These are phyloP conservation scores for Graphium sp. DNA, from an alignment of 2,329 filamentous ascomycete species.

Conservation along the genomic window DNA sequence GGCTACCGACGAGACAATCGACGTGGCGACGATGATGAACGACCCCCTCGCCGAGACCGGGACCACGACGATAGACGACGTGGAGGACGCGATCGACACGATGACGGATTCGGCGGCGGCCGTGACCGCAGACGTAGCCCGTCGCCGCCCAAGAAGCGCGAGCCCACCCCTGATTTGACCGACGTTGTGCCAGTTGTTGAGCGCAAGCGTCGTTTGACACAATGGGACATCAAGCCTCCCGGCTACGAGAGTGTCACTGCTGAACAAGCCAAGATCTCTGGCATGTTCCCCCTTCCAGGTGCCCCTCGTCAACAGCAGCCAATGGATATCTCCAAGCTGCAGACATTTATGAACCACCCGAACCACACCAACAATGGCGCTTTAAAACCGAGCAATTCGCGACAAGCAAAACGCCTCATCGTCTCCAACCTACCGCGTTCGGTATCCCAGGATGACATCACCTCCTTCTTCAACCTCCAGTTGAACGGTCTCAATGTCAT, in stretches of 20 bases:
- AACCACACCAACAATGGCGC: conserved; percentile 52
- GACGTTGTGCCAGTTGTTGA: conserved; percentile 68
- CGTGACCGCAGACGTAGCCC: conserved; percentile 50
- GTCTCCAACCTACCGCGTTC: conserved; percentile 64
- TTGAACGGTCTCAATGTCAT: conserved; percentile 93
- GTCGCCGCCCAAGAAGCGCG: conserved; percentile 74
- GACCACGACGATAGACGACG: conserved; percentile 30
- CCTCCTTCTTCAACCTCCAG: conserved; percentile 88
- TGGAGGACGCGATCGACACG: conserved; percentile 26
- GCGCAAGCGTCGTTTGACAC: conserved; percentile 81
- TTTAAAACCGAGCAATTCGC: conserved; percentile 81
- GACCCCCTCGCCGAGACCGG: conserved; percentile 38
- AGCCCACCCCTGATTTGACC: conserved; percentile 90
- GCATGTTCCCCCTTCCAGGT: conserved; percentile 96
- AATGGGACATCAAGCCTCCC: conserved; percentile 98
- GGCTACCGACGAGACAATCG: conserved; percentile 42
- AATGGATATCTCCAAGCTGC: conserved; percentile 85
- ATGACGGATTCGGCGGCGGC: conserved; percentile 18
- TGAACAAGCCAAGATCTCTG: conserved; percentile 94
- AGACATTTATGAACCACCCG: conserved; percentile 90
- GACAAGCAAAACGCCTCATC: conserved; percentile 85
- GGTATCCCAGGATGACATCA: conserved; percentile 58
- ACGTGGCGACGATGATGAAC: conserved; percentile 50
- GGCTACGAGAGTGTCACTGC: conserved; percentile 97
- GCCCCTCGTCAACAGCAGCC: conserved; percentile 85